These are phyloP conservation scores for Prototheca wickerhamii DNA, from an alignment of 163 green algal genomes.

Conservation along the genomic window DNA sequence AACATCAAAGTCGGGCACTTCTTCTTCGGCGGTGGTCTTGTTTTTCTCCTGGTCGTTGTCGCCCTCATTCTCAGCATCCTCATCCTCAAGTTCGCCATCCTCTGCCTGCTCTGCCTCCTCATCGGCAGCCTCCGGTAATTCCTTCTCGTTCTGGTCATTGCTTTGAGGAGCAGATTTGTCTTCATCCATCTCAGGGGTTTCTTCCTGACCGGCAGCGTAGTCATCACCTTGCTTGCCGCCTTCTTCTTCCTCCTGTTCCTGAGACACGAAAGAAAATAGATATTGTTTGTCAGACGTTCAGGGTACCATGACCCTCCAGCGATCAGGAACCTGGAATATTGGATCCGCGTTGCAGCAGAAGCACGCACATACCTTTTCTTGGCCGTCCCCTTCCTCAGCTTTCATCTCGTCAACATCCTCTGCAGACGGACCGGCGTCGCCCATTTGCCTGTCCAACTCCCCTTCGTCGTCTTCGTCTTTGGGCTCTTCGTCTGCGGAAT, in stretches of 20 bases:
- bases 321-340: neutral
- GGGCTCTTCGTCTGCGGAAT: slow-evolving; percentile 39
- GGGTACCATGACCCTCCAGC: neutral
- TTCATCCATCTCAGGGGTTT: no score
- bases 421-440: slow-evolving; percentile 59
- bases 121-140: no score
- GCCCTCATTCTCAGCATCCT: slow-evolving; percentile 19
- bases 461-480: slow-evolving; percentile 58
- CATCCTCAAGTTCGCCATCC: slow-evolving; percentile 24
- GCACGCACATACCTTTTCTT: slow-evolving; percentile 5
- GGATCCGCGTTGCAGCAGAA: neutral
- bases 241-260: slow-evolving; percentile 12
- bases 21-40: slow-evolving; percentile 16
- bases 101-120: no score
- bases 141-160: no score
- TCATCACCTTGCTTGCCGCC: neutral
- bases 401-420: slow-evolving; percentile 87
- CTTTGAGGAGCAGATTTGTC: no score
- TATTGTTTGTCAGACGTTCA: neutral
- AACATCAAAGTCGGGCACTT: slow-evolving; percentile 8
- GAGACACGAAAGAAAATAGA: neutral
- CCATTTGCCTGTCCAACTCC: slow-evolving; percentile 79
- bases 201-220: no score
- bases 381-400: slow-evolving; percentile 56
- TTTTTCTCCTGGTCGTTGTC: slow-evolving; percentile 65